Conservation (phyloP, 441 rosid species). For the Kokia cookei region DNA sequence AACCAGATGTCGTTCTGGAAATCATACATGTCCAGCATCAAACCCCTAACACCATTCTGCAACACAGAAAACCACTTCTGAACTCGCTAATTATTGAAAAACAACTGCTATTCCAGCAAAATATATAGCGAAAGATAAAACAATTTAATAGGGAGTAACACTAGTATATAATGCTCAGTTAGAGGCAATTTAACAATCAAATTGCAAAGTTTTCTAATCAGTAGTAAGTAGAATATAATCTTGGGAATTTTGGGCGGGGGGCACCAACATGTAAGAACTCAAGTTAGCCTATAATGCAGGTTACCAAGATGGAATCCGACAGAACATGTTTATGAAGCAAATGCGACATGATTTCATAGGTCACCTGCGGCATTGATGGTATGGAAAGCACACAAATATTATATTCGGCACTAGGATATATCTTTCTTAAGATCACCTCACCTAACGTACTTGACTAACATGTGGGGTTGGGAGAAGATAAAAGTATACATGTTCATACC, state of each 20-base stretch:
- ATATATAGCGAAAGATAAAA: background rate
- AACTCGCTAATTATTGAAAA: background rate
- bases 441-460: background rate
- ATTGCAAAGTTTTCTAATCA: background rate
- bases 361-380: background rate
- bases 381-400: background rate
- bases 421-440: background rate
- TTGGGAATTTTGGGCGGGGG: too few species aligned
- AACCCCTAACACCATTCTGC: constrained; percentile 69
- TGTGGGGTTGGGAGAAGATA: background rate
- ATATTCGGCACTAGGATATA: background rate
- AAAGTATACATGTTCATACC: background rate
- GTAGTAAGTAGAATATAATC: background rate
- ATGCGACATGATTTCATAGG: background rate
- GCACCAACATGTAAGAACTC: too few species aligned
- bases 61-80: background rate
- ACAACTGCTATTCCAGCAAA: background rate
- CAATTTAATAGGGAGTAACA: background rate
- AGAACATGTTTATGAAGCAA: background rate
- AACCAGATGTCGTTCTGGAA: constrained; percentile 57
- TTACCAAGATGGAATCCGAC: background rate
- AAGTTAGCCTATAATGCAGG: too few species aligned
- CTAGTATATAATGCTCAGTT: background rate
- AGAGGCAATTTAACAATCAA: background rate
- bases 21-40: constrained; percentile 70